Evolutionary conservation across 495 filamentous ascomycete species (phyloP).

Genomic region (Xylaria flabelliformis): DNA sequence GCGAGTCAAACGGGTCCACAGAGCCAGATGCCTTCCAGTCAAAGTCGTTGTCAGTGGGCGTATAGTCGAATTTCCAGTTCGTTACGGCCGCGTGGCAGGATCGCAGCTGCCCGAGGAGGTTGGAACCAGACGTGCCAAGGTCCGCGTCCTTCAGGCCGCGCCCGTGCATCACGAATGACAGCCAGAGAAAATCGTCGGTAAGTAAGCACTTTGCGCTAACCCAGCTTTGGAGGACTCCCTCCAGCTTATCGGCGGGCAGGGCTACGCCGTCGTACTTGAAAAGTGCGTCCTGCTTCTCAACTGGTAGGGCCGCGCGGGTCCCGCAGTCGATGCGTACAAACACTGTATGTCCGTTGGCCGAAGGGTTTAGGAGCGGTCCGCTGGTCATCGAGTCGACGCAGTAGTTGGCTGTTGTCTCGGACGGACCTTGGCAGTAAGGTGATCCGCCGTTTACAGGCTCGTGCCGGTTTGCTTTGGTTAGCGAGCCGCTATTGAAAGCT

Average conservation of each 20-base stretch:
- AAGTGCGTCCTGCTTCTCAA: background rate
- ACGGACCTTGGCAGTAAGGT: background rate
- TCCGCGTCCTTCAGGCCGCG: conserved; percentile 19
- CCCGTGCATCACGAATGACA: conserved; percentile 1
- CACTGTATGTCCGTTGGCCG: conserved; percentile 3
- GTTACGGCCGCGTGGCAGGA: background rate
- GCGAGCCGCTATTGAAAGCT: background rate
- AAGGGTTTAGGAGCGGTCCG: background rate
- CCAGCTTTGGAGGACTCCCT: conserved; percentile 5
- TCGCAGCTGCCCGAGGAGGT: conserved; percentile 1
- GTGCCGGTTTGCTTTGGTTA: conserved; percentile 11
- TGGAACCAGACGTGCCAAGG: background rate
- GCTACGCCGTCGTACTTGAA: conserved; percentile 7
- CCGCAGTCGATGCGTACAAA: conserved; percentile 23
- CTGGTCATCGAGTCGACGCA: conserved; percentile 13
- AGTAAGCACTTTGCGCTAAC: background rate
- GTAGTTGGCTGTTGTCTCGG: conserved; percentile 8
- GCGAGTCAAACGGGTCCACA: background rate
- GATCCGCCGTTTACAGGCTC: background rate
- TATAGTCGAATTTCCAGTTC: conserved; percentile 11
- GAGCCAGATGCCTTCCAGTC: conserved; percentile 7
- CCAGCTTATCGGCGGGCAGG: background rate
- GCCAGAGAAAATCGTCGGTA: background rate
- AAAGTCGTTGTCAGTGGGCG: conserved; percentile 12
- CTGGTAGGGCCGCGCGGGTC: background rate